Base-by-base conservation (phyloP, 805 yeast species). In the Torulaspora gathmanii region DNA sequence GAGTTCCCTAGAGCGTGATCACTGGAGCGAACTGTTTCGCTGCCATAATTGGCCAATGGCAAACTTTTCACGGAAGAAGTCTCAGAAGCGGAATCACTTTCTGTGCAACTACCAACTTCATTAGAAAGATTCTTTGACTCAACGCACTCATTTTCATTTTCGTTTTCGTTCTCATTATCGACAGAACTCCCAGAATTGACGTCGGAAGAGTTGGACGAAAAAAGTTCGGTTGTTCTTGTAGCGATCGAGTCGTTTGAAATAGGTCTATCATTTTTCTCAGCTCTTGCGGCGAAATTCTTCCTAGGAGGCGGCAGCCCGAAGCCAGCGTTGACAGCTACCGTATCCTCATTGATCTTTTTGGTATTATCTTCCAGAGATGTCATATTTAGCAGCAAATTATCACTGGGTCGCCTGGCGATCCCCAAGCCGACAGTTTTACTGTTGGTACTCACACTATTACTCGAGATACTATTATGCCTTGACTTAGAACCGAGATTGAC, bases 331-430 rank as follows among this genome's bases (percentile, higher is more conserved):
- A 29, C 17, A 8, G 38, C 25, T 12, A 36, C 33, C n/a, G 39
- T 8, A 28, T 37, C 33, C 6, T 30, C 47, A 17, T 40, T 28
- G 22, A 29, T 4, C 37, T 42, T 30, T 36, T 50, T 29, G 30
- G 40, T 40, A 5, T 41, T 17, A 10, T 41, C 49, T 4, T 45
- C 49, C 30, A 37, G 35, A 16, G 42, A 47, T 27, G 49, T 45
- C 43, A 47, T 45, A 40, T 56, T 58, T 40, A 52, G 38, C 33
- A 61, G 39, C 25, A 63, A 37, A 47, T 63, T 64, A 33, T 64
- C 66, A 40, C 66, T 61, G 5, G 68, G 68, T 37, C 67, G 53
- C 27, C 68, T 53, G 6, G 57, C 61, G 26, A 57, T 49, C 6
- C 62, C 64, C 19, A 61, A 42, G 6, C 61, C 64, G 4, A 56